Base-by-base conservation (phyloP, 768 basidiomycete species). In the Tulasnella sp. region DNA sequence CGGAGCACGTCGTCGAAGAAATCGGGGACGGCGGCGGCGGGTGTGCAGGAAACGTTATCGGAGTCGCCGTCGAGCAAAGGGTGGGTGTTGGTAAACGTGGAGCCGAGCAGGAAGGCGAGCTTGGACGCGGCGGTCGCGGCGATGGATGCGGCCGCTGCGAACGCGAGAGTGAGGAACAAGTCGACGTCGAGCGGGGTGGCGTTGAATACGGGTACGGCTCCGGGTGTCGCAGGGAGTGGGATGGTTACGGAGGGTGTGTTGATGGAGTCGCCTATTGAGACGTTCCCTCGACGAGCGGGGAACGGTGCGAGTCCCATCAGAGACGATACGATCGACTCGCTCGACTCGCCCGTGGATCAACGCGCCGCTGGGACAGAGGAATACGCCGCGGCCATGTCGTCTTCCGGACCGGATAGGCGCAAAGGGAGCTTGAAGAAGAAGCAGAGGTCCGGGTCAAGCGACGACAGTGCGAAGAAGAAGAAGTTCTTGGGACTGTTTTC, bases 21-120 rank as follows among this genome's bases (percentile, higher is more conserved):
- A n/a, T n/a, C n/a, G n/a, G n/a, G n/a, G n/a, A n/a, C n/a, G n/a
- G n/a, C n/a, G n/a, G n/a, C 17, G 42, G 22, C 16, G 16, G 16
- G 17, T 16, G 42, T 44, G 16, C 42, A 44, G 42, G 42, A 44
- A 16, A 19, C 67, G 12, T 22, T 22, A 17, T 14, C 59, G 3
- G 70, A 12, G 7, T 14, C 11, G 5, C 29, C 26, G 62, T n/a
- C n/a, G n/a, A 40, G 52, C 19, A 71, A 71, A 71, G 70, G 70
- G 2, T 71, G 70, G 70, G 70, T 71, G n/a, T 19, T 71, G 19
- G 70, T 71, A 8, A 71, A 71, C 62, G 62, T 71, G n/a, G 70
- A 71, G 36, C 70, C 70, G 40, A 68, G n/a, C 1, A 19, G 44
- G 1, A 47, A 47, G n/a, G 44, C 44, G 44, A 22, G 44, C 44